Evolutionary conservation across 2,329 filamentous ascomycete species (phyloP), one percentile per base, ranked within the genome.

Genomic region (Penicillium sp.): DNA sequence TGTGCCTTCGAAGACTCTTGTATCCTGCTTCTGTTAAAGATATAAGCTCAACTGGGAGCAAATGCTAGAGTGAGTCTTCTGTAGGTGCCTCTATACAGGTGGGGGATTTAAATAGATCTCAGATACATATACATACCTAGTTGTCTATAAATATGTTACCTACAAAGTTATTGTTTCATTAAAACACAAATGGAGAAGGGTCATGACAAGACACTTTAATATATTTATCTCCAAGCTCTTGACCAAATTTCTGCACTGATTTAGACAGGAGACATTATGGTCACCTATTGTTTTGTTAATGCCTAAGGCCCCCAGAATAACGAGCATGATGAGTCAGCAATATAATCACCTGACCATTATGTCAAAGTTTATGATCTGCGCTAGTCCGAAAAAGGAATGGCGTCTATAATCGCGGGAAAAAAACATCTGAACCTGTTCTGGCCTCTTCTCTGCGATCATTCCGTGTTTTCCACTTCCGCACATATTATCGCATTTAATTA

Each of bases 401-500:
- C 50, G 50, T 21, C 25, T 47, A 56, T 56, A 38, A 51, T 41
- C 40, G 35, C 19, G 25, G 42, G 42, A 54, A 57, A 57, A 57
- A 57, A 54, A 54, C 55, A 57, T 47, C 37, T 57, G 55, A 43
- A 42, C 37, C 42, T 33, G 43, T 54, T 57, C 55, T 54, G 50
- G 50, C 55, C 55, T 57, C 50, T 54, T 21, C 42, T 15, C 31
- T 27, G 17, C 50, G 49, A 57, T 37, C 21, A 29, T 51, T 37
- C 12, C 23, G 35, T 41, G 21, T 37, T 35, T 55, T 21, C 10
- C 12, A 29, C 13, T 48, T 48, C 35, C 13, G 10, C 50, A 31
- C 38, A 47, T 48, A 6, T 35, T 61, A 58, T 50, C 53, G 35
- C 33, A 68, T 66, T 57, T 59, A 63, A 55, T 58, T 37, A 57